A percentile compares a stretch with the other conserved stretches of the same genome.
Conservation (phyloP, 352 stramenopile species). For the Pseudoperonospora humuli region DNA sequence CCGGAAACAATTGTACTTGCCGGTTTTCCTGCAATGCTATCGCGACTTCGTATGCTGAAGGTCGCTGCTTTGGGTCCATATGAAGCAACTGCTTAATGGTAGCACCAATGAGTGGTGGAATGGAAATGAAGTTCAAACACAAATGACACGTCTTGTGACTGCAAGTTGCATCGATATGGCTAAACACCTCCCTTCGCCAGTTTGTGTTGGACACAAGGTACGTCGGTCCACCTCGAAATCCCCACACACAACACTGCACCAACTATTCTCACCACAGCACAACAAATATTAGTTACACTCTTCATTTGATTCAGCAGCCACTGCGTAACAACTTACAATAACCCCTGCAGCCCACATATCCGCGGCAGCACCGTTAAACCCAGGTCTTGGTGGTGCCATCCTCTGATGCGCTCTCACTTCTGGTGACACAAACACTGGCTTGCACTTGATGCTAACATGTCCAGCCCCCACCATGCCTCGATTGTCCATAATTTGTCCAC, state of each 20-base stretch:
- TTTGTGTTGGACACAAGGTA: conserved; percentile 51
- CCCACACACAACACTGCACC: conserved; percentile 76
- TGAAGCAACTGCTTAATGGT: conserved; percentile 78
- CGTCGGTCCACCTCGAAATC: conserved; percentile 57
- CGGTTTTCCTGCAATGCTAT: conserved; percentile 61
- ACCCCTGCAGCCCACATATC: conserved; percentile 79
- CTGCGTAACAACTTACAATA: conserved; percentile 41
- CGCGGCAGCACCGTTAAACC: conserved; percentile 62
- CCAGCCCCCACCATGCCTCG: conserved; percentile 45
- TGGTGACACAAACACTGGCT: conserved; percentile 65
- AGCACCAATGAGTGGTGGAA: conserved; percentile 60
- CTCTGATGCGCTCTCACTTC: conserved; percentile 62
- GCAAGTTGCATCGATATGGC: conserved; percentile 63
- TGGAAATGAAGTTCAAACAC: conserved; percentile 74
- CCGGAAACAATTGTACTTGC: conserved; percentile 46
- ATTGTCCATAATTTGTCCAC: conserved; percentile 71
- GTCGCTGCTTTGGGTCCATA: conserved; percentile 50
- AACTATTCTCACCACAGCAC: conserved; percentile 25
- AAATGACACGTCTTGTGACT: conserved; percentile 48
- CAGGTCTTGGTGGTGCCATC: conserved; percentile 42
- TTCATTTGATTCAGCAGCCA: background rate
- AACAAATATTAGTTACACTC: background rate
- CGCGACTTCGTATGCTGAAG: conserved; percentile 66
- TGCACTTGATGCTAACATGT: conserved; percentile 76
- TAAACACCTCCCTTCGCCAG: conserved; percentile 69